phyloP scores from a whole-genome alignment of 768 basidiomycete genomes.

The Trametes coccinea region DNA sequence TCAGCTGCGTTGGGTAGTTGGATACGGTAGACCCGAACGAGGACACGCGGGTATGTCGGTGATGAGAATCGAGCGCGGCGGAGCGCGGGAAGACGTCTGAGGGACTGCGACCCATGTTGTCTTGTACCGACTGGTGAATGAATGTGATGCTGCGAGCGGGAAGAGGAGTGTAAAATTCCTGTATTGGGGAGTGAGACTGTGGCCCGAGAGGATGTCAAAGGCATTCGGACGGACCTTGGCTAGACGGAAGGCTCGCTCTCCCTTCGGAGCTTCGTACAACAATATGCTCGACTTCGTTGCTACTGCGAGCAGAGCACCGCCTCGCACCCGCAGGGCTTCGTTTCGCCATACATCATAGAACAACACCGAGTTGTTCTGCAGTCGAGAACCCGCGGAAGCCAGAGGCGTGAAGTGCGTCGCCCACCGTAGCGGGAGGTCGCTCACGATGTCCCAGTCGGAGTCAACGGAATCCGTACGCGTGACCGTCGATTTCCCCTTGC shows the following conservation, averaged over 20 bases:
- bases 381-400: slow-evolving; percentile 64
- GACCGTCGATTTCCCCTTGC: background rate
- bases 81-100: slow-evolving; percentile 39
- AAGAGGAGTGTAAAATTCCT: slow-evolving; percentile 86
- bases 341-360: slow-evolving; percentile 73
- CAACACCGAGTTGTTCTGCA: slow-evolving; percentile 56
- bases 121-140: slow-evolving; percentile 66
- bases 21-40: slow-evolving; percentile 20
- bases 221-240: slow-evolving; percentile 58
- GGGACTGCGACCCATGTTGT: slow-evolving; percentile 42
- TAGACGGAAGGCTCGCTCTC: slow-evolving; percentile 80
- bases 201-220: background rate
- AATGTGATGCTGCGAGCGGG: slow-evolving; percentile 68
- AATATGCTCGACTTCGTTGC: slow-evolving; percentile 73
- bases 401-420: slow-evolving; percentile 85
- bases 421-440: slow-evolving; percentile 76
- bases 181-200: background rate
- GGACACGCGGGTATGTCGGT: slow-evolving; percentile 19
- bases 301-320: slow-evolving; percentile 62
- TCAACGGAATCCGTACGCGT: slow-evolving; percentile 24
- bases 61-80: slow-evolving; percentile 22
- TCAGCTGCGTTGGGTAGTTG: slow-evolving; percentile 69
- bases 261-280: slow-evolving; percentile 79
- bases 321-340: slow-evolving; percentile 49
- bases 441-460: slow-evolving; percentile 63